Evolutionary conservation across 352 stramenopile genomes (phyloP).

Genomic region (Globisporangium takayamanum): DNA sequence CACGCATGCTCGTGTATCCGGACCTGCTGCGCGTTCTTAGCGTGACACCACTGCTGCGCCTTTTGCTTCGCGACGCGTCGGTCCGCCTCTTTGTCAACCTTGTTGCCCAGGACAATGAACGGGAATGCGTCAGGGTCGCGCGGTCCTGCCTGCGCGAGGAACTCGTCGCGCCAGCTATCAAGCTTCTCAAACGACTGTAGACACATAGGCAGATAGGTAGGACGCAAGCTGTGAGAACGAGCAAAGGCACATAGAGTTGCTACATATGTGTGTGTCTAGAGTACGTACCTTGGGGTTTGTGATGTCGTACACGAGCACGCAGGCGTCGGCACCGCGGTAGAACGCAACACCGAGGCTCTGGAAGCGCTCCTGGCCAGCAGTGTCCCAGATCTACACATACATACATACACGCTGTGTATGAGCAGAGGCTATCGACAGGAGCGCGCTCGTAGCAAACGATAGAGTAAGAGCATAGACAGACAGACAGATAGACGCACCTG

Average conservation of each 20-base stretch:
- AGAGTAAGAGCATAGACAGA: background rate
- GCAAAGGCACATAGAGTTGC: background rate
- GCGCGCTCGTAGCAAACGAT: background rate
- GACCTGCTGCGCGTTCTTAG: constrained; percentile 64
- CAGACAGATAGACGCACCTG: constrained; percentile 37
- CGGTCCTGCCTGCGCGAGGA: constrained; percentile 89
- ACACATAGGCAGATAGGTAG: background rate
- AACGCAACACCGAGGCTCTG: constrained; percentile 97
- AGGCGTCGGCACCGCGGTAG: constrained; percentile 97
- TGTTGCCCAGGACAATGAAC: constrained; percentile 99
- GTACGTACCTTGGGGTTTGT: constrained; percentile 90
- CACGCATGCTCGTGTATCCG: background rate
- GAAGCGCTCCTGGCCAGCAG: constrained; percentile 97
- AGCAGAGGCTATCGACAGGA: no score
- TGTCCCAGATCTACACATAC: constrained; percentile 96
- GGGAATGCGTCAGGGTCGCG: constrained; percentile 92
- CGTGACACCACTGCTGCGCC: constrained; percentile 91
- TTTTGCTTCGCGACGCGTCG: constrained; percentile 85
- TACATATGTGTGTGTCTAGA: background rate
- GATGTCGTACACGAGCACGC: constrained; percentile 98
- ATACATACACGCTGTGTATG: background rate
- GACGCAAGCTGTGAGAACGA: no score
- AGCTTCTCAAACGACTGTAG: constrained; percentile 95
- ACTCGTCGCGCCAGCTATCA: constrained; percentile 96
- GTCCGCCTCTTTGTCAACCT: constrained; percentile 93